phyloP scores from a whole-genome alignment of 2,329 filamentous ascomycete genomes.

The Alternaria solani region DNA sequence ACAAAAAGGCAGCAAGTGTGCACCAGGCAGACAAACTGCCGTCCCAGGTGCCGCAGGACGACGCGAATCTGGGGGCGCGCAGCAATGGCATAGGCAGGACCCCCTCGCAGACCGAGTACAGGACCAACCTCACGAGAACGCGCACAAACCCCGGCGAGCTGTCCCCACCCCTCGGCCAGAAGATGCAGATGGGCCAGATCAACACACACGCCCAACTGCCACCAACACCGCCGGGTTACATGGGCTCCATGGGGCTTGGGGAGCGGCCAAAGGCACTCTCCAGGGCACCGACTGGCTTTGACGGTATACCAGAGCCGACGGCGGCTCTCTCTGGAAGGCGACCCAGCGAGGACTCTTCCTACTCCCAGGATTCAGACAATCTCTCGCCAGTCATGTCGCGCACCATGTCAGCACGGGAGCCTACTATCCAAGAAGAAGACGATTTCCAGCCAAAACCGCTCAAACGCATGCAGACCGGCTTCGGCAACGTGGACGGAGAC shows the following conservation, averaged over 20 bases:
- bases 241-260: conserved; percentile 48
- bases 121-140: conserved; percentile 45
- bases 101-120: conserved; percentile 35
- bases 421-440: conserved; percentile 50
- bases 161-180: conserved; percentile 48
- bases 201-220: conserved; percentile 41
- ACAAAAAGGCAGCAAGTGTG: conserved; percentile 53
- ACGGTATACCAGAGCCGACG: conserved; percentile 26
- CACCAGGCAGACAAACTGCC: conserved; percentile 26
- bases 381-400: conserved; percentile 32
- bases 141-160: conserved; percentile 47
- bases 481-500: conserved; percentile 33
- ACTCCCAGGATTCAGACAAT: conserved; percentile 44
- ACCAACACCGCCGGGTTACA: conserved; percentile 37
- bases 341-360: conserved; percentile 44
- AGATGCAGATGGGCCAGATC: conserved; percentile 49
- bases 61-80: conserved; percentile 37
- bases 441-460: conserved; percentile 64
- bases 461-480: conserved; percentile 66
- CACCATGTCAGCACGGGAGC: conserved; percentile 37
- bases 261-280: conserved; percentile 42
- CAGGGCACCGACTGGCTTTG: conserved; percentile 48
- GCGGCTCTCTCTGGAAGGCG: conserved; percentile 12
- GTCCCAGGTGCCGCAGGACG: conserved; percentile 40
- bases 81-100: conserved; percentile 39